Base-by-base conservation (phyloP, 2,329 filamentous ascomycete species). In the Graphilbum ipis-grandicollis region DNA sequence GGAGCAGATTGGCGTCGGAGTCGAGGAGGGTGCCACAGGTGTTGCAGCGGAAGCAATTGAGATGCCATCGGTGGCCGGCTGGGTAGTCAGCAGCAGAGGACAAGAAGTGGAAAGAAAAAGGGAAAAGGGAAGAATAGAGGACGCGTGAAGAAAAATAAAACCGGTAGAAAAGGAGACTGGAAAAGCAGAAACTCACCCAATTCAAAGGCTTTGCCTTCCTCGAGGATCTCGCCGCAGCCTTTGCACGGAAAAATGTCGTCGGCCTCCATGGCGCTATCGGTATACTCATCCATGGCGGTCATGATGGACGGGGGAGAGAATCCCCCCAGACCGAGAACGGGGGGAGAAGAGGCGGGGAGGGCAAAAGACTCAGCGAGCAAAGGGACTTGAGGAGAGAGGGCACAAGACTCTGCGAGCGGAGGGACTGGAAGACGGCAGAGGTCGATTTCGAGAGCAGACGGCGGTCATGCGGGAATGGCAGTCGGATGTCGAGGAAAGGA, bases 131-230 rank as follows among this genome's bases (percentile, higher is more conserved):
- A 35, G 21, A 15, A 14, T 14, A 28, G 32, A 39, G 33, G 29
- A 32, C 19, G n/a, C 33, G 10, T 5, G 18, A 33, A 18, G 6
- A 37, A 28, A 21, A 15, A 37, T 19, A 30, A 33, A 13, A 25
- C 34, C 15, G 40, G 34, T 14, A 33, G 14, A 3, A 7, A 28
- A 23, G 10, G 3, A 31, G 23, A 13, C 32, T 34, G 38, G 30
- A 30, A 1, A 21, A n/a, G 19, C 19, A 17, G 3, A 36, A 5
- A 65, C 68, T 40, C 66, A 96, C 88, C 85, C 51, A 98, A 70
- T 62, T 98, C 90, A 51, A 93, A 98, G 36, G 90, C 90, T 60
- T 96, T 96, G 50, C 90, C 90, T 67, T 98, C 90, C 59, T 98
- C 90, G 17, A 98, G 71, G 47, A 96, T 93, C 85, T 92, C 82